Evolutionary conservation across 495 filamentous ascomycete genomes (phyloP), one percentile per base, ranked within the genome.

Genomic region (Neurospora terricola): DNA sequence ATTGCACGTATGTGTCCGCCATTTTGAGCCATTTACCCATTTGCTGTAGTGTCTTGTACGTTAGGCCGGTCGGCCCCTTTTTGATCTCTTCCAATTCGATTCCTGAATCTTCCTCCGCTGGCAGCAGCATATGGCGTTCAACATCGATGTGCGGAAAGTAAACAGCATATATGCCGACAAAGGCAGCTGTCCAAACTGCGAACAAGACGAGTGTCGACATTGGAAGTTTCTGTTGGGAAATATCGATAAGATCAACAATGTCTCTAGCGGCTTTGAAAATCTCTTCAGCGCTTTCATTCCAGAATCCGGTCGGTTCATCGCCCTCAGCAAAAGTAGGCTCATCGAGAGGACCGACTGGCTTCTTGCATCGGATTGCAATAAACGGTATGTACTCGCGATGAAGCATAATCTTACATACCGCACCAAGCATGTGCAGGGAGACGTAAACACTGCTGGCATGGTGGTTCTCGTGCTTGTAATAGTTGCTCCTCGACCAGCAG

Each of bases 341-440:
- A 76, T 95, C 93, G 21, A 94, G 80, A 0, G 93, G 93, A 0
- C 93, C 93, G 30, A 87, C 78, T 0, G 93, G 92, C 74, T 87
- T 88, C 30, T 82, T 79, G 81, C 90, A 93, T 4, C 88, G 88
- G 23, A 94, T 80, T 9, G 94, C 91, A 18, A 97, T 86, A 78
- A 95, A 96, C 0, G 93, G 92, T 37, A 96, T 86, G 77, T 93
- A 94, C 76, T 94, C 90, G 73, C 93, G 87, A 79, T 96, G 91
- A 30, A 96, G 85, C 77, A 93, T 90, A 71, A 97, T 93, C 42
- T 88, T 84, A 73, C 91, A 94, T 8, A 96, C 83, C 39, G 90
- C 90, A 75, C 91, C 91, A 6, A 93, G 88, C 74, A 92, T 90
- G 76, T 97, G 93, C 80, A 96, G 85, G 27, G 93, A 85, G 5